Base-by-base conservation (phyloP, 495 filamentous ascomycete species). In the Choiromyces venosus region DNA sequence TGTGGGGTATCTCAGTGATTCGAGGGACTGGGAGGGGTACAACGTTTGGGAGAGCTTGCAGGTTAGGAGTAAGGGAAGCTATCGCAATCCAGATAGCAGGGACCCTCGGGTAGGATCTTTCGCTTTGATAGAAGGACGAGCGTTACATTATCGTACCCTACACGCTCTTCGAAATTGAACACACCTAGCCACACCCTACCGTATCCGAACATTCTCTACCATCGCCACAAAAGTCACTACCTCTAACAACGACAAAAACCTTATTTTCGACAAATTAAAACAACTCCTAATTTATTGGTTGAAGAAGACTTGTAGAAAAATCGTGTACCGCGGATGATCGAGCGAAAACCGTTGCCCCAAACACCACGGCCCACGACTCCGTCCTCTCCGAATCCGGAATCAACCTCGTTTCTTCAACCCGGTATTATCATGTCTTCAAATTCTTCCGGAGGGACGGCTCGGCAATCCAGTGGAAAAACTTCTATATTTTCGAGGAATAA, bases 401-500 rank as follows among this genome's bases (percentile, higher is more conserved):
- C 52, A 66, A 35, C 70, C 35, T 67, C 44, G 25, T 21, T 38
- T 21, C 38, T 33, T 25, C 67, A 64, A 25, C 71, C n/a, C n/a
- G 19, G 18, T 66, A 40, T 40, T 44, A 37, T 39, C 65, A 79
- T 79, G 77, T 79, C 77, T 44, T 73, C 64, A 40, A n/a, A 67
- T 75, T 77, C 75, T 18, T 67, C 76, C 67, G 73, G 73, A 61
- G 71, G 72, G 33, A 67, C 78, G 70, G 74, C 72, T 68, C 66
- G 74, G 19, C 70, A 69, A 39, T 65, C 67, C 36, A 70, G 73
- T n/a, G 80, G 78, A 21, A 82, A 82, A 56, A 70, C 71, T 12
- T 81, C 81, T 66, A 70, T 81, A 37, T 81, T 81, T 72, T 81
- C 79, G 12, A 44, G 79, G 72, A 81, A 44, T 72, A 81, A 81